These are phyloP conservation scores for Betula pendula DNA, from an alignment of 306 rosid species.

Conservation along the genomic window DNA sequence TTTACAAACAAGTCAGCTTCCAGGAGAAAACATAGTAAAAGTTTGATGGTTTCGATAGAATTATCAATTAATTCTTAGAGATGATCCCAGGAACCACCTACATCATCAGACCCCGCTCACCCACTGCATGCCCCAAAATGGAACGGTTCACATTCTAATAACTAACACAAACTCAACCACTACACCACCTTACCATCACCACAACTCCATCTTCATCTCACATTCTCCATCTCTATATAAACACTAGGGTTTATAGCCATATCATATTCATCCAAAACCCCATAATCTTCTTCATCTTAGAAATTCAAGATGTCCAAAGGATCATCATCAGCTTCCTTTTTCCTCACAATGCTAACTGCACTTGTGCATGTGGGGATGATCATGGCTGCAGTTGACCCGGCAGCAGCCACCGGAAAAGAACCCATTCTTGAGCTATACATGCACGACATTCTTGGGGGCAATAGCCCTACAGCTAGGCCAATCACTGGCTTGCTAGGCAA, in stretches of 20 bases:
- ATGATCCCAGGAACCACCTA: too few relatives aligned
- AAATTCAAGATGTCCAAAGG: constrained; percentile 38
- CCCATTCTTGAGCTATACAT: constrained; percentile 70
- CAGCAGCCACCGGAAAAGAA: constrained; percentile 50
- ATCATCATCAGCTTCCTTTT: constrained; percentile 23
- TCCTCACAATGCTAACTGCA: constrained; percentile 32
- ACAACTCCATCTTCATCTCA: constrained; percentile 50
- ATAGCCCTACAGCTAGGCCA: constrained; percentile 77
- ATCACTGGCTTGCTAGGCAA: constrained; percentile 77
- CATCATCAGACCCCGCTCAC: too few relatives aligned
- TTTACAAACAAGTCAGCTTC: constrained; percentile 2
- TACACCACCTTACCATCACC: constrained; percentile 44
- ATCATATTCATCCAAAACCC: constrained; percentile 20
- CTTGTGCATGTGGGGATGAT: constrained; percentile 28
- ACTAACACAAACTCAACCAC: constrained; percentile 35
- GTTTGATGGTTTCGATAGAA: too few relatives aligned
- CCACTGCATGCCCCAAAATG: neutral
- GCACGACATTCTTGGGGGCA: constrained; percentile 90
- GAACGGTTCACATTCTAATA: constrained; percentile 10
- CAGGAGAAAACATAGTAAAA: neutral
- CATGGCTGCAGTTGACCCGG: constrained; percentile 48
- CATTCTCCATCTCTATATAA: constrained; percentile 28
- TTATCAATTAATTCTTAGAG: too few relatives aligned
- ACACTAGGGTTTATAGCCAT: constrained; percentile 14
- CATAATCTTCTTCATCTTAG: neutral